phyloP scores from a whole-genome alignment of 495 filamentous ascomycete species.

The Recurvomyces mirabilis region DNA sequence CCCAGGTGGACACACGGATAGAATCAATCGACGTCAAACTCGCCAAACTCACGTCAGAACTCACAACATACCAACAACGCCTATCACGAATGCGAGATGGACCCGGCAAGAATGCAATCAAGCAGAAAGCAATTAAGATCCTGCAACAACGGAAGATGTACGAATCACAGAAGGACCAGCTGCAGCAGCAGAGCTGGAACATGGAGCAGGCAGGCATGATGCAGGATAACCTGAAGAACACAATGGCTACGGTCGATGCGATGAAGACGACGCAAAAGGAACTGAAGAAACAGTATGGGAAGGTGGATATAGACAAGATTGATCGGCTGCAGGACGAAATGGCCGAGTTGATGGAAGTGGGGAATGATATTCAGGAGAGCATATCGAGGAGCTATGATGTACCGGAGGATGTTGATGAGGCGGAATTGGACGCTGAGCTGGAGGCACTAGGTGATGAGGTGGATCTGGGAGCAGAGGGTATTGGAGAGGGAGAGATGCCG shows the following conservation, averaged over 20 bases:
- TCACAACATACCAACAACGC: slow-evolving; percentile 75
- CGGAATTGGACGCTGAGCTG: slow-evolving; percentile 90
- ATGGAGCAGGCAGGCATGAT: slow-evolving; percentile 99
- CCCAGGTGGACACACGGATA: slow-evolving; percentile 69
- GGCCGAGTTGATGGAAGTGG: slow-evolving; percentile 94
- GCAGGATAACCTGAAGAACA: slow-evolving; percentile 98
- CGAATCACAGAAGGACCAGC: slow-evolving; percentile 86
- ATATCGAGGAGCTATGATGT: slow-evolving; percentile 89
- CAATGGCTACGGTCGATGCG: slow-evolving; percentile 95
- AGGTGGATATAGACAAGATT: slow-evolving; percentile 94
- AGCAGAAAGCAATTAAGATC: slow-evolving; percentile 89
- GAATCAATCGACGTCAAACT: slow-evolving; percentile 92
- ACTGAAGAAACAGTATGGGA: slow-evolving; percentile 88
- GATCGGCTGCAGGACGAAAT: slow-evolving; percentile 98
- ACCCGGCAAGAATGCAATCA: slow-evolving; percentile 84
- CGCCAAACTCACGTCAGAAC: slow-evolving; percentile 80
- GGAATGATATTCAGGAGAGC: slow-evolving; percentile 96
- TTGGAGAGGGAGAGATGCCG: slow-evolving; percentile 56
- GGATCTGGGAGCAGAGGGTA: slow-evolving; percentile 46
- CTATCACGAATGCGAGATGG: slow-evolving; percentile 92
- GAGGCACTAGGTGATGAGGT: slow-evolving; percentile 85
- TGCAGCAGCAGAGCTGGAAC: slow-evolving; percentile 93
- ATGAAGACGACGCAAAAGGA: slow-evolving; percentile 95
- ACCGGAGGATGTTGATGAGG: slow-evolving; percentile 96
- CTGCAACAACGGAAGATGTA: slow-evolving; percentile 94